phyloP scores from a whole-genome alignment of 257 asterid species.

The Primulina tabacum region DNA sequence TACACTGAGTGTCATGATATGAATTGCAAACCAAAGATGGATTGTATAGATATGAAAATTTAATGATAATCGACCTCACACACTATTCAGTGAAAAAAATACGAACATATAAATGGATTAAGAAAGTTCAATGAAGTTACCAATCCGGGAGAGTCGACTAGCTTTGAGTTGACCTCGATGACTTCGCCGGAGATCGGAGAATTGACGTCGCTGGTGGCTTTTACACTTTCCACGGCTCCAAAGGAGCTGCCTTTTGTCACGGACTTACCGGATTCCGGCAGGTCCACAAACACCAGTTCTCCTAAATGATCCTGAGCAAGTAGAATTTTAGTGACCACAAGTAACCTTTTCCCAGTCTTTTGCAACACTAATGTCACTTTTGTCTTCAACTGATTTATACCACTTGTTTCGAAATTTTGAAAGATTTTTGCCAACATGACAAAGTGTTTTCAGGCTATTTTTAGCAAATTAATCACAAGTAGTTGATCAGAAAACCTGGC shows the following conservation, averaged over 20 bases:
- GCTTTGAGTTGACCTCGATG: conserved; percentile 67
- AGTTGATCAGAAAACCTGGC: too few species aligned
- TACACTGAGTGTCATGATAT: too few species aligned
- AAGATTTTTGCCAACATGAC: too few species aligned
- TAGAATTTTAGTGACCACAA: not conserved
- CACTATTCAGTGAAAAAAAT: too few species aligned
- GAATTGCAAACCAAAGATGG: not conserved
- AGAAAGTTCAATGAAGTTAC: conserved; percentile 31
- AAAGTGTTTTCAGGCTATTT: too few species aligned
- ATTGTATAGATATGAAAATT: not conserved
- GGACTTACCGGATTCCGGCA: conserved; percentile 61
- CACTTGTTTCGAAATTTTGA: too few species aligned
- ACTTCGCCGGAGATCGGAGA: conserved; percentile 91
- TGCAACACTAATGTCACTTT: not conserved
- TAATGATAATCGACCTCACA: too few species aligned
- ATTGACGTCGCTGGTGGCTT: conserved; percentile 82
- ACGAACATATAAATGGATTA: too few species aligned
- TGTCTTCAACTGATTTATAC: not conserved
- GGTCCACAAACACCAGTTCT: conserved; percentile 86
- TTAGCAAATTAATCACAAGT: too few species aligned
- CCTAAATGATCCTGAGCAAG: conserved; percentile 74
- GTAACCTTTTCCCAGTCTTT: too few species aligned
- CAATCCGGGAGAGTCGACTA: conserved; percentile 65
- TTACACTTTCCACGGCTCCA: conserved; percentile 89
- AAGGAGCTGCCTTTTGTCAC: conserved; percentile 49